Conservation (phyloP, 2,329 filamentous ascomycete species). For the Plectosphaerella sp. region DNA sequence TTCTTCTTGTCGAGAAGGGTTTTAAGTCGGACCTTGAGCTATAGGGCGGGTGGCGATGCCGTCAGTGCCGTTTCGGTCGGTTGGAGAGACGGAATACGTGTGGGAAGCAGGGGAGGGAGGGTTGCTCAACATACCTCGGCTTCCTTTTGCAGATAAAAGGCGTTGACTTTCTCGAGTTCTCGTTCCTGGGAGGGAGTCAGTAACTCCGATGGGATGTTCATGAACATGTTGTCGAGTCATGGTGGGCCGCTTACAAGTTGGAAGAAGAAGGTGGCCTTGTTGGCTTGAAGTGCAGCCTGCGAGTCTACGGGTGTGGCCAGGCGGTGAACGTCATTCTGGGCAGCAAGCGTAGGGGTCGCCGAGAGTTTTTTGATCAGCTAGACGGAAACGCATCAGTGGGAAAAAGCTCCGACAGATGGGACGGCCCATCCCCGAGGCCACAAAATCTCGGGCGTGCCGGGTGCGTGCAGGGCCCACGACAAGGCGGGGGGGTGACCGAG, state of each 20-base stretch:
- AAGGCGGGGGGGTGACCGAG: background rate
- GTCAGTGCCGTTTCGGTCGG: too few relatives aligned
- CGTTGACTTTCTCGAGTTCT: slow-evolving; percentile 97
- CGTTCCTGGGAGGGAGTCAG: slow-evolving; percentile 68
- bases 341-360: slow-evolving; percentile 77
- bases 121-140: slow-evolving; percentile 66
- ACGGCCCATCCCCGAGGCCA: slow-evolving; percentile 2
- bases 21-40: slow-evolving; percentile 91
- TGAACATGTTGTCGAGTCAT: slow-evolving; percentile 7
- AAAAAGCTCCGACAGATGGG: background rate
- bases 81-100: background rate
- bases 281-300: slow-evolving; percentile 88
- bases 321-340: slow-evolving; percentile 62
- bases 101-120: background rate
- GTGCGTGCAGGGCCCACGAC: background rate
- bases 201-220: slow-evolving; percentile 17
- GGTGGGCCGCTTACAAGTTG: slow-evolving; percentile 63
- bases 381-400: slow-evolving; percentile 24
- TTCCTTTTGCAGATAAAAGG: slow-evolving; percentile 96
- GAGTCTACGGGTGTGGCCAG: slow-evolving; percentile 57
- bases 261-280: slow-evolving; percentile 99
- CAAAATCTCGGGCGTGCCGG: background rate
- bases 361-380: slow-evolving; percentile 98
- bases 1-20: slow-evolving; percentile 94
- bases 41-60: slow-evolving; percentile 6